Evolutionary conservation across 768 basidiomycete genomes (phyloP).

Genomic region (Pleurotus giganteus): DNA sequence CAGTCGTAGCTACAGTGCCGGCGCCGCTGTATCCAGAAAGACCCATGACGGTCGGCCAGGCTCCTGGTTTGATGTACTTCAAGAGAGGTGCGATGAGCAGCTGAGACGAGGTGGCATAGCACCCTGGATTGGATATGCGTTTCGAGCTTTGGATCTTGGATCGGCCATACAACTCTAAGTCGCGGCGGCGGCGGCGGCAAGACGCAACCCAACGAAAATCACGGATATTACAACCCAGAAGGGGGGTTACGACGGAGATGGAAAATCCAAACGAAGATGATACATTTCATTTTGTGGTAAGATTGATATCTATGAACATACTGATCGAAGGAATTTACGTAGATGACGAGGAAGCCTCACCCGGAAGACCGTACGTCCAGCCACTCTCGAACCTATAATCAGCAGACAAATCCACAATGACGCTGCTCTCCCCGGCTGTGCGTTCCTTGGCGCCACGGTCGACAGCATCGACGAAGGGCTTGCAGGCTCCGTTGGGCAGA

Average conservation of each 20-base stretch:
- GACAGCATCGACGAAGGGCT: conserved; percentile 95
- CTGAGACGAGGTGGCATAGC: conserved; percentile 93
- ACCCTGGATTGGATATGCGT: conserved; percentile 95
- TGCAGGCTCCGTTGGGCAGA: conserved; percentile 94
- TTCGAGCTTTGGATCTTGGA: conserved; percentile 63
- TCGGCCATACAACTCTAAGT: conserved; percentile 84
- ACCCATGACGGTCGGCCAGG: conserved; percentile 85
- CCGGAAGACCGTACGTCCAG: conserved; percentile 98
- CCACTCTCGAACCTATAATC: conserved; percentile 93
- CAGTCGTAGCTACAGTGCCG: conserved; percentile 76
- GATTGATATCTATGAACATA: conserved; percentile 13
- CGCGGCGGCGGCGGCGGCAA: too few species aligned
- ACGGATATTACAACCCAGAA: background rate
- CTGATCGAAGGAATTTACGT: conserved; percentile 29
- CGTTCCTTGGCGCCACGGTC: conserved; percentile 70
- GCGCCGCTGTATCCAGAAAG: conserved; percentile 95
- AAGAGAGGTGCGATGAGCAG: conserved; percentile 89
- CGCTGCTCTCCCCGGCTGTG: conserved; percentile 55
- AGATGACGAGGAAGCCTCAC: conserved; percentile 63
- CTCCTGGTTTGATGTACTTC: conserved; percentile 56
- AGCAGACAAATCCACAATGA: conserved; percentile 89
- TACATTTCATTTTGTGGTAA: conserved; percentile 35
- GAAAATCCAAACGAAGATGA: conserved; percentile 28
- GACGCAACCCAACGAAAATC: too few species aligned
- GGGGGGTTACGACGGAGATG: too few species aligned